Evolutionary conservation across 2,329 filamentous ascomycete species (phyloP).

Genomic region (Penicillium sp.): DNA sequence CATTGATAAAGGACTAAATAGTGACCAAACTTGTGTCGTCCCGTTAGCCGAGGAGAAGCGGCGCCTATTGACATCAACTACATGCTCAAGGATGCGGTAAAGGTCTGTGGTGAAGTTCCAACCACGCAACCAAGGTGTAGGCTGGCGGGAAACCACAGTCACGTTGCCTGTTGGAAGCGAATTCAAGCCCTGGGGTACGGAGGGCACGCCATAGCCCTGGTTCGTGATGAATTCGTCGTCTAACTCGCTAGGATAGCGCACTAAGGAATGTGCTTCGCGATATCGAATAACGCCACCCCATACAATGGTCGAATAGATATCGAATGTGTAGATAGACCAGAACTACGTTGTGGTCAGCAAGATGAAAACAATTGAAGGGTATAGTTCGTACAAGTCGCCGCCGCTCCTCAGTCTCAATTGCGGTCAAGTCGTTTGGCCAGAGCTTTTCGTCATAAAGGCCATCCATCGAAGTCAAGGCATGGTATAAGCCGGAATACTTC

Average conservation of each 20-base stretch:
- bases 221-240: conserved; percentile 48
- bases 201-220: conserved; percentile 25
- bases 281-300: conserved; percentile 51
- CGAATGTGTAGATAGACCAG: conserved; percentile 60
- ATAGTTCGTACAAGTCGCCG: conserved; percentile 44
- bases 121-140: conserved; percentile 51
- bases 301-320: conserved; percentile 56
- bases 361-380: not conserved
- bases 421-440: conserved; percentile 50
- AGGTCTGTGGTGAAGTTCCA: conserved; percentile 61
- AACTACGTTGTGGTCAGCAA: conserved; percentile 35
- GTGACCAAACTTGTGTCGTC: conserved; percentile 23
- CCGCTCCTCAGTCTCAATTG: conserved; percentile 51
- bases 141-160: conserved; percentile 14
- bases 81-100: conserved; percentile 58
- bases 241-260: conserved; percentile 51
- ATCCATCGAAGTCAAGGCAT: conserved; percentile 51
- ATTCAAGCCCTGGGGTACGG: conserved; percentile 12
- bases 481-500: conserved; percentile 52
- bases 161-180: conserved; percentile 5
- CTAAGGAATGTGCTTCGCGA: conserved; percentile 48
- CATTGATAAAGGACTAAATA: conserved; percentile 21
- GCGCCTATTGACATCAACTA: conserved; percentile 29
- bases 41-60: conserved; percentile 23
- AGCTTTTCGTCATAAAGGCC: conserved; percentile 54